Conservation (phyloP, 441 rosid genomes). For the Pelargonium australe region DNA sequence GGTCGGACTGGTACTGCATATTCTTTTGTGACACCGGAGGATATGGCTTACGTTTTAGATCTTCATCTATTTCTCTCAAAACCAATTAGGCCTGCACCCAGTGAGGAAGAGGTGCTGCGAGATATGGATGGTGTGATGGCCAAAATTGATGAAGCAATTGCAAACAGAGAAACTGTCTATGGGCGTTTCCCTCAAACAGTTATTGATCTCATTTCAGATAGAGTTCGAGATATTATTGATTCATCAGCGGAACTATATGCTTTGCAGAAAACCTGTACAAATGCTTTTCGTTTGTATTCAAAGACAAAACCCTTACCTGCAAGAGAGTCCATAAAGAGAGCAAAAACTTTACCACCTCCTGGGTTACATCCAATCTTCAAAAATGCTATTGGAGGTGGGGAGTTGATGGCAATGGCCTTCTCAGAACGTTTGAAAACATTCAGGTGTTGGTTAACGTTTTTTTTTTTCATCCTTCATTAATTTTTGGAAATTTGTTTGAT, state of each 20-base stretch:
- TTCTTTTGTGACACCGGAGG: conserved; percentile 85
- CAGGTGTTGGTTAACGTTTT: conserved; percentile 40
- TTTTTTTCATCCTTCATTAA: neutral
- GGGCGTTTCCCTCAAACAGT: conserved; percentile 86
- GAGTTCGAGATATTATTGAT: conserved; percentile 57
- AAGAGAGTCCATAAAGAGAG: conserved; percentile 82
- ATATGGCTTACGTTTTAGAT: conserved; percentile 78
- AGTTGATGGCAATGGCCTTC: conserved; percentile 79
- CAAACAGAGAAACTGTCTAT: conserved; percentile 78
- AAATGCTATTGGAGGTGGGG: conserved; percentile 71
- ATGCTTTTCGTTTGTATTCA: conserved; percentile 83
- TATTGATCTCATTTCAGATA: conserved; percentile 77
- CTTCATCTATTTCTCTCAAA: conserved; percentile 92
- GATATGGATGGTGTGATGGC: conserved; percentile 67
- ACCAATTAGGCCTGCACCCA: conserved; percentile 80
- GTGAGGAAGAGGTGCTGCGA: conserved; percentile 82
- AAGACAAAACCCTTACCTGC: conserved; percentile 83
- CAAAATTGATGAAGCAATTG: conserved; percentile 59
- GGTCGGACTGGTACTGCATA: conserved; percentile 87
- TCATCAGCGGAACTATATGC: conserved; percentile 68
- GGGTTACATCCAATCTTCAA: conserved; percentile 86
- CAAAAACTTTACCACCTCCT: conserved; percentile 68
- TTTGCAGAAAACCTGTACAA: conserved; percentile 64
- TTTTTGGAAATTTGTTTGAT: neutral
- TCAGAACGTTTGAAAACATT: conserved; percentile 75